phyloP scores from a whole-genome alignment of 352 stramenopile genomes.

The Pelagophyceae sp. region DNA sequence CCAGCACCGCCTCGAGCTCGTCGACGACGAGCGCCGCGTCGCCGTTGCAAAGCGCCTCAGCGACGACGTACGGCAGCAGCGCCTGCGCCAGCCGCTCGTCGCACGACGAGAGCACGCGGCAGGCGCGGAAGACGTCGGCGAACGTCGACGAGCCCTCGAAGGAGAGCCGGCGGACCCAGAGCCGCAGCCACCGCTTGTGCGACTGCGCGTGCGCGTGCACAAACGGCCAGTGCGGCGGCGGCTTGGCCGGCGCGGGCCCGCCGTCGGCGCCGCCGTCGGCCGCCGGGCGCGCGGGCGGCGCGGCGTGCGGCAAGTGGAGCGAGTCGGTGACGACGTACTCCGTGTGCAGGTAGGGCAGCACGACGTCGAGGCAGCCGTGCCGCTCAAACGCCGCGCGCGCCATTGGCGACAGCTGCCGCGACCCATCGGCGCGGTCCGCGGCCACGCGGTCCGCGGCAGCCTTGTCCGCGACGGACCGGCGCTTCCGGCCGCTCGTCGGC shows the following conservation, averaged over 20 bases:
- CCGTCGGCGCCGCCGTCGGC: background rate
- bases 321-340: background rate
- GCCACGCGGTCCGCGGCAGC: too few relatives aligned
- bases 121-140: background rate
- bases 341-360: background rate
- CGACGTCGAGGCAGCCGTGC: background rate
- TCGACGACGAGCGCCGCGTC: background rate
- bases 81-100: background rate
- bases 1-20: background rate
- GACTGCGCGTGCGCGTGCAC: background rate
- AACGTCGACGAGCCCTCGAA: background rate
- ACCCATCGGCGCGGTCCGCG: too few relatives aligned
- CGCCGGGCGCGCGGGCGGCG: too few relatives aligned
- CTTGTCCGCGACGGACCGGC: background rate
- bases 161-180: background rate
- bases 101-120: background rate
- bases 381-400: background rate
- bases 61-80: conserved; percentile 6
- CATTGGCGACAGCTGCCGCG: background rate
- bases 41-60: background rate
- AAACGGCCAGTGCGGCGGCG: background rate
- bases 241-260: background rate
- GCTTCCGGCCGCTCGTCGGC: background rate
- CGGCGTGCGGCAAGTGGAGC: too few relatives aligned
- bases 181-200: background rate